Evolutionary conservation across 495 filamentous ascomycete genomes (phyloP).

Genomic region (Lasiosphaeria miniovina): DNA sequence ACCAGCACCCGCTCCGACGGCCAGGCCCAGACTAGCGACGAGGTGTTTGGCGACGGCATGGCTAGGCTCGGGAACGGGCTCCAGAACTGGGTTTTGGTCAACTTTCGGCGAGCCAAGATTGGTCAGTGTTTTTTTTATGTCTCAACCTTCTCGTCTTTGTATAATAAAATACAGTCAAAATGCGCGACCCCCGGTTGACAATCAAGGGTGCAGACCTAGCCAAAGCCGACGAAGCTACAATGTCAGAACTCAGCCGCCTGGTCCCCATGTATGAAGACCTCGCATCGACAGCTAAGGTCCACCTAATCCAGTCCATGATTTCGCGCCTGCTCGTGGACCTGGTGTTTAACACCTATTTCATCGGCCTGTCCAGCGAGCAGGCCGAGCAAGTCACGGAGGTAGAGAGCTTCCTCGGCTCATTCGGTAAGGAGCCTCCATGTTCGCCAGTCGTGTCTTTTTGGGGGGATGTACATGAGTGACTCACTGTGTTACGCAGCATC

Average conservation of each 20-base stretch:
- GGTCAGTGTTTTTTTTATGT: constrained; percentile 32
- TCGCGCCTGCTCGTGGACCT: constrained; percentile 48
- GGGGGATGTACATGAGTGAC: background rate
- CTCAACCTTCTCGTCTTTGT: background rate
- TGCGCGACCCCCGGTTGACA: background rate
- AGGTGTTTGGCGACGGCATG: constrained; percentile 49
- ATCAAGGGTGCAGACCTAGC: constrained; percentile 34
- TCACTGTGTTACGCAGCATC: constrained; percentile 25
- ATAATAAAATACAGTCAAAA: too few relatives aligned
- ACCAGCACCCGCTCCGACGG: constrained; percentile 44
- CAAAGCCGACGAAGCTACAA: constrained; percentile 31
- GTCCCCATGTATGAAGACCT: constrained; percentile 52
- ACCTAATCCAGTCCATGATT: constrained; percentile 52
- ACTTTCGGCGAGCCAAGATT: constrained; percentile 51
- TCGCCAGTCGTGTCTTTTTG: too few relatives aligned
- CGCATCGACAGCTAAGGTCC: constrained; percentile 45
- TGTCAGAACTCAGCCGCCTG: constrained; percentile 39
- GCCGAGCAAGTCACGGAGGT: constrained; percentile 39
- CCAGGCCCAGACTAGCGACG: constrained; percentile 47
- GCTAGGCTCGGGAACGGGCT: constrained; percentile 50
- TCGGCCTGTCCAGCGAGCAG: constrained; percentile 46
- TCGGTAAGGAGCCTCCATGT: constrained; percentile 36
- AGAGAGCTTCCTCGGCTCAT: constrained; percentile 43
- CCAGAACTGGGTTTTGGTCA: constrained; percentile 57
- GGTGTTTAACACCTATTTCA: constrained; percentile 52